phyloP scores from a whole-genome alignment of 306 rosid genomes.

The Prunus mume region DNA sequence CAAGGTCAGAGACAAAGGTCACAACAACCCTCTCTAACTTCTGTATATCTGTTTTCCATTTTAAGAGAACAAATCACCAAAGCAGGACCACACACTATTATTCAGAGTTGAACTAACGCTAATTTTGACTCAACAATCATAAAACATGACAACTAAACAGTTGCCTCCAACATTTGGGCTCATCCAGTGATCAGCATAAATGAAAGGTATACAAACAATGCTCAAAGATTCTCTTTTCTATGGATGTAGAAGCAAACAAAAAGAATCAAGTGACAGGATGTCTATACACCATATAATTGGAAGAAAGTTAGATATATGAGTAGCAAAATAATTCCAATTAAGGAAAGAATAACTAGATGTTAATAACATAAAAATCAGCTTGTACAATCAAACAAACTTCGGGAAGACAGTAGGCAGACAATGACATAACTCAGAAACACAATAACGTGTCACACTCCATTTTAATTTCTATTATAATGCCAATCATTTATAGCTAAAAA shows the following conservation, averaged over 20 bases:
- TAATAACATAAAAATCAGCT: background rate
- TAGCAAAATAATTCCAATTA: background rate
- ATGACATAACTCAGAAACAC: background rate
- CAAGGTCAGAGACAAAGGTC: background rate
- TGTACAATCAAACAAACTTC: conserved; percentile 18
- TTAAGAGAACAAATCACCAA: background rate
- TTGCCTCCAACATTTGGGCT: background rate
- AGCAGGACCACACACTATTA: background rate
- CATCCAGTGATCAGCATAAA: background rate
- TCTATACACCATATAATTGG: background rate
- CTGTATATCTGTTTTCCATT: background rate
- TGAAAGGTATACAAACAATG: background rate
- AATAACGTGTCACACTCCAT: conserved; percentile 16
- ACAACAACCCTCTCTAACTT: background rate
- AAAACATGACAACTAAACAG: background rate
- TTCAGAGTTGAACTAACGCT: background rate
- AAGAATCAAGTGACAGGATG: background rate
- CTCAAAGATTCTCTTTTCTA: background rate
- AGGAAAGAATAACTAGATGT: background rate
- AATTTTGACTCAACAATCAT: background rate
- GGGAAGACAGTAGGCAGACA: conserved; percentile 8
- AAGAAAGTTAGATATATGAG: background rate
- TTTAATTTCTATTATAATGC: conserved; percentile 24
- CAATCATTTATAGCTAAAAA: conserved; percentile 51
- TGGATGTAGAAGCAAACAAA: background rate